A percentile compares a stretch with the other conserved stretches of the same genome.
Conservation (phyloP, 371 early-diverging fungal genomes). For the Apophysomyces ossiformis region DNA sequence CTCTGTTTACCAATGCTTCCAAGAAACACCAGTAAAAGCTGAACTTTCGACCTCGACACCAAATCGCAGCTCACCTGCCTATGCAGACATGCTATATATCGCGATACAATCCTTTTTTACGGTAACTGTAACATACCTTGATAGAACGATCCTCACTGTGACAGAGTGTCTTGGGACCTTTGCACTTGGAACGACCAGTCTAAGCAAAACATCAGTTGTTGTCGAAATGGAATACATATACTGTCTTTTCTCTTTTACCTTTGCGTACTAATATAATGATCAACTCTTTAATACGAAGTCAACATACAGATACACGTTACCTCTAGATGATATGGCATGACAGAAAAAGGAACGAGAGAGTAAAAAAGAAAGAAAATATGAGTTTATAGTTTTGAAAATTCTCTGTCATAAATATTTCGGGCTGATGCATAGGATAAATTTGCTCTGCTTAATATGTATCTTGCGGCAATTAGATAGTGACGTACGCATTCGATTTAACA, state of each 20-base stretch:
- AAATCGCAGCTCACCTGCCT: conserved; percentile 28
- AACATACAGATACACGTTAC: background rate
- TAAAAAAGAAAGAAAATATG: conserved; percentile 11
- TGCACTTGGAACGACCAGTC: conserved; percentile 27
- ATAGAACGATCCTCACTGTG: conserved; percentile 16
- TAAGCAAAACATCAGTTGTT: conserved; percentile 1
- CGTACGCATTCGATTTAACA: too few species aligned
- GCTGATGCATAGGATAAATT: too few species aligned
- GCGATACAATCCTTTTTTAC: background rate
- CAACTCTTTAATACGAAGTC: background rate
- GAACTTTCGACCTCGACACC: conserved; percentile 21
- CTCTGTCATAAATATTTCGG: too few species aligned
- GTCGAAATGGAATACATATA: too few species aligned
- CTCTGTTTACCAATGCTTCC: conserved; percentile 27
- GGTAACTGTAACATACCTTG: conserved; percentile 7
- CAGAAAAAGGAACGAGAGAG: too few species aligned
- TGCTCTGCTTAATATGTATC: too few species aligned
- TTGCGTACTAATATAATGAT: conserved; percentile 18
- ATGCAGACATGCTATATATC: background rate
- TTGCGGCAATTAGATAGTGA: too few species aligned
- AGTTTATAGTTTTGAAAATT: conserved; percentile 2
- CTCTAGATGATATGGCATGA: conserved; percentile 12
- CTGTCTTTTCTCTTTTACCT: conserved; percentile 5
- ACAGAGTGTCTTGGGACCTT: conserved; percentile 25
- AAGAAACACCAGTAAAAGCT: conserved; percentile 15